Conservation (phyloP, 129 eudicot species). For the Helichrysum umbraculigerum region DNA sequence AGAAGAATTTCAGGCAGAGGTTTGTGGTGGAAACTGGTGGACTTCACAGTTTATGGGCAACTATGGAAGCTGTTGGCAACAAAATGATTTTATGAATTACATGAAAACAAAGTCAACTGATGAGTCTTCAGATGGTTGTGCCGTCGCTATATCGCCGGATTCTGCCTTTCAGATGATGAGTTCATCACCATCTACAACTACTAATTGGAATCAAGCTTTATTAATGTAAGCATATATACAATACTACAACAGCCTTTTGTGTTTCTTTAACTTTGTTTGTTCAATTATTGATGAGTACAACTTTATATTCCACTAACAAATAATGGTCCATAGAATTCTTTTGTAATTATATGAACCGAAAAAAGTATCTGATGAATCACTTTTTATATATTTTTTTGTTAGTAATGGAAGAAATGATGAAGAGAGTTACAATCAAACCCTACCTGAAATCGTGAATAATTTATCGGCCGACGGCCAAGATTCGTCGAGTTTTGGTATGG, state of each 20-base stretch:
- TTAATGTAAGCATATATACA: slow-evolving; percentile 36
- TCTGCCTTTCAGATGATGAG: slow-evolving; percentile 28
- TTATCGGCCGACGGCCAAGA: slow-evolving; percentile 17
- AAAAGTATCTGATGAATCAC: slow-evolving; percentile 32
- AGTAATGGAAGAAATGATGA: slow-evolving; percentile 26
- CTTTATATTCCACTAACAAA: slow-evolving; percentile 38
- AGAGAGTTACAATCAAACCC: slow-evolving; percentile 37
- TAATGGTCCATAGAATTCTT: slow-evolving; percentile 33
- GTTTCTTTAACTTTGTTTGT: slow-evolving; percentile 33
- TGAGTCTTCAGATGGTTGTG: slow-evolving; percentile 28
- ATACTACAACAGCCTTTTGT: slow-evolving; percentile 23
- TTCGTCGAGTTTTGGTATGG: slow-evolving; percentile 25
- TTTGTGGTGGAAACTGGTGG: slow-evolving; percentile 41
- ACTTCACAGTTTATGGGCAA: slow-evolving; percentile 27
- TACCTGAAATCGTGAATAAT: slow-evolving; percentile 42
- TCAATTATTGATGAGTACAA: slow-evolving; percentile 37
- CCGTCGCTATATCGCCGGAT: slow-evolving; percentile 34
- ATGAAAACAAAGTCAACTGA: slow-evolving; percentile 35
- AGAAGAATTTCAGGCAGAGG: slow-evolving; percentile 42
- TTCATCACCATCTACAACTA: slow-evolving; percentile 33
- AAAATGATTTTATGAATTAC: slow-evolving; percentile 29
- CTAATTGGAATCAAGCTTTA: slow-evolving; percentile 43
- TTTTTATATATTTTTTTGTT: slow-evolving; percentile 3
- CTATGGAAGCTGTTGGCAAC: slow-evolving; percentile 31
- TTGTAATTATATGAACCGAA: slow-evolving; percentile 38